These are phyloP conservation scores for Phaeotremella skinneri DNA, from an alignment of 768 basidiomycete species.

Conservation along the genomic window DNA sequence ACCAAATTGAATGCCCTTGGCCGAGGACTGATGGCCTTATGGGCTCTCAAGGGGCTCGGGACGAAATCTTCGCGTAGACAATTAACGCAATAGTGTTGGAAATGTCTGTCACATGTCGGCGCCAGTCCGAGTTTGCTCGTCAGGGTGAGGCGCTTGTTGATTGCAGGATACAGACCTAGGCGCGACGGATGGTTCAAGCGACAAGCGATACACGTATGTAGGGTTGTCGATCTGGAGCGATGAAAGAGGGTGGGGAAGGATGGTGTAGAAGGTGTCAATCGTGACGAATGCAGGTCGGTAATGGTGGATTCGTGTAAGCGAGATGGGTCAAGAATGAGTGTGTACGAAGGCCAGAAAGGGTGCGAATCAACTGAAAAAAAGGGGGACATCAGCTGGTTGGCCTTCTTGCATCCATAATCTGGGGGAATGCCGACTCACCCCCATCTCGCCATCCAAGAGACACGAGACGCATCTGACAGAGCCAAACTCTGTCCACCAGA, in stretches of 20 bases:
- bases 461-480: constrained; percentile 15
- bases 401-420: not conserved
- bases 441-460: constrained; percentile 16
- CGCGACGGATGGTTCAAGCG: constrained; percentile 22
- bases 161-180: constrained; percentile 19
- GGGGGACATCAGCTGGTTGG: not conserved
- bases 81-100: constrained; percentile 9
- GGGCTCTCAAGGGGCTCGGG: not conserved
- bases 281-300: constrained; percentile 9
- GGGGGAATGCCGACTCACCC: constrained; percentile 5
- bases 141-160: constrained; percentile 2
- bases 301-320: constrained; percentile 15
- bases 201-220: constrained; percentile 23
- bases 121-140: constrained; percentile 11
- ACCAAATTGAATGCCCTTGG: not conserved
- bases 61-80: constrained; percentile 15
- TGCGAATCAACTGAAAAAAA: constrained; percentile 30
- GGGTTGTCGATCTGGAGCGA: constrained; percentile 14
- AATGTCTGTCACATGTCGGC: constrained; percentile 27
- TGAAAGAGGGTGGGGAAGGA: constrained; percentile 22
- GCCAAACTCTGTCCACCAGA: constrained; percentile 7
- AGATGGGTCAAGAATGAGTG: constrained; percentile 22
- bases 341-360: constrained; percentile 22
- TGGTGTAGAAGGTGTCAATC: constrained; percentile 20
- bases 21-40: not conserved